Base-by-base conservation (phyloP, 108 stramenopile species). In the Cylindrotheca closterium region DNA sequence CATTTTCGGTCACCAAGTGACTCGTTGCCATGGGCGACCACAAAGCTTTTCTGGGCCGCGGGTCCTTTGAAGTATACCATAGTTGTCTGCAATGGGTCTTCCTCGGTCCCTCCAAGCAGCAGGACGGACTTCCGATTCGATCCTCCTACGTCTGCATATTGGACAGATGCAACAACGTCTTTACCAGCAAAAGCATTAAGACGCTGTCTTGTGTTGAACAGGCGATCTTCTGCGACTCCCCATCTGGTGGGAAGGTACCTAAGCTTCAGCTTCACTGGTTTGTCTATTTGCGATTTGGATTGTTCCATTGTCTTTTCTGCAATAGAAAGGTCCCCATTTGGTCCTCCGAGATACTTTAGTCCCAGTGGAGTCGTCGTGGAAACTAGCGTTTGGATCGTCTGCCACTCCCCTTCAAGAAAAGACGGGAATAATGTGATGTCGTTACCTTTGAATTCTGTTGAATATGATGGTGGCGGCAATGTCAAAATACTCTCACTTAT, bases 1-100 rank as follows among this genome's bases (percentile, higher is more conserved):
- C 83, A 92, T 5, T 58, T 22, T 25, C 51, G 49, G n/a, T 78
- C 63, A n/a, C 54, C 47, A 23, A 71, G 50, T 30, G 46, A 23
- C 33, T 72, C 69, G 30, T 26, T 58, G n/a, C 75, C 83, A 63
- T 84, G 84, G 5, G 80, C 70, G 30, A 82, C 63, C 4, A 87
- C 73, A 70, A 89, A 92, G 19, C 75, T 82, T 57, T 89, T 92
- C 55, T 92, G 91, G 8, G 88, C 91, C 8, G 87, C 91, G 0
- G 91, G 91, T 19, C 91, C 91, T 56, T 87, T 87, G 76, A 87
- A 92, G 48, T 81, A 79, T 1, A 83, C 78, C 2, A 92, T 22
- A 8, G 86, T 89, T 2, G 91, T 92, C 67, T 75, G 80, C 10
- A 92, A 57, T 2, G 91, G 91, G 71, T 88, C 86, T 4, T 75